These are phyloP conservation scores for Eutrema japonicum DNA, from an alignment of 345 rosid genomes.

Conservation along the genomic window DNA sequence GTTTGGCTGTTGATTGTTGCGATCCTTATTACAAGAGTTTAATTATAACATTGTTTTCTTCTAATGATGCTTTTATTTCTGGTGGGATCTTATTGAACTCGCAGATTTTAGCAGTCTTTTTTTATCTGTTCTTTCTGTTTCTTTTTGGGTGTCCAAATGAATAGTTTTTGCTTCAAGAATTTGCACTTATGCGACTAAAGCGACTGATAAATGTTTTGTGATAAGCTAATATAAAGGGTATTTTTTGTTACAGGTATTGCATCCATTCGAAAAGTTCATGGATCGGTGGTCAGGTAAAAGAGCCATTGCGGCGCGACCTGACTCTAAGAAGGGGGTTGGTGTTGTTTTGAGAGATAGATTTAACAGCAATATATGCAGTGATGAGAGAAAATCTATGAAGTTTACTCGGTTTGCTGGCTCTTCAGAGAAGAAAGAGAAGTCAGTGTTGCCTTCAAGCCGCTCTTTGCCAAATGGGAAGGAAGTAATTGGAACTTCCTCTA, in stretches of 20 bases:
- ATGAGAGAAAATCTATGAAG: conserved; percentile 58
- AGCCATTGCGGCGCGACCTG: conserved; percentile 51
- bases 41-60: neutral
- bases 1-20: neutral
- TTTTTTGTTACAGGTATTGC: conserved; percentile 46
- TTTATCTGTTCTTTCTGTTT: neutral
- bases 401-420: conserved; percentile 52
- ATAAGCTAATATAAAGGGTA: conserved; percentile 9
- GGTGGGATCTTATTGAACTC: neutral
- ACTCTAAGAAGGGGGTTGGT: conserved; percentile 58
- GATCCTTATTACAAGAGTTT: conserved; percentile 1
- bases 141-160: neutral
- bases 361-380: conserved; percentile 57
- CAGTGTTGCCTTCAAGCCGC: conserved; percentile 54
- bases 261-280: conserved; percentile 50
- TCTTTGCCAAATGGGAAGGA: conserved; percentile 68
- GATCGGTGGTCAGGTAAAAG: conserved; percentile 76
- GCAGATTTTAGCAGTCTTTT: neutral
- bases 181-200: neutral
- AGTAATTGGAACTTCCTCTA: conserved; percentile 71
- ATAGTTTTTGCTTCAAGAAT: conserved; percentile 1
- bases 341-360: conserved; percentile 64
- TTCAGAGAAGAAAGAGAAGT: conserved; percentile 58
- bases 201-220: neutral
- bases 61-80: neutral